A percentile compares a stretch with the other conserved stretches of the same genome.
These are phyloP conservation scores for Alliaria petiolata DNA, from an alignment of 345 rosid species.

Conservation along the genomic window DNA sequence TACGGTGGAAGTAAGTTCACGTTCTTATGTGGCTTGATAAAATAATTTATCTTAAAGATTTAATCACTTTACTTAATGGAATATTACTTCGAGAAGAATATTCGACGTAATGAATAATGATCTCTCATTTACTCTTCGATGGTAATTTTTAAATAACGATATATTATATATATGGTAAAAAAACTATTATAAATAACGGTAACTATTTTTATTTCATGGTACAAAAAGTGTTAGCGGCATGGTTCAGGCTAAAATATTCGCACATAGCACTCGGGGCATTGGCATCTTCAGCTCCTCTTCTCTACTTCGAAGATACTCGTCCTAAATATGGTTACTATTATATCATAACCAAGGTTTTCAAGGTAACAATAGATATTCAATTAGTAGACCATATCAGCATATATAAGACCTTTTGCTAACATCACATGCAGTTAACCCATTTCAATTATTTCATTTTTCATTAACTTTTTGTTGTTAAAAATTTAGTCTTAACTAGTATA, in stretches of 20 bases:
- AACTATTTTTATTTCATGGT: neutral
- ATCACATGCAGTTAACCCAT: too few species aligned
- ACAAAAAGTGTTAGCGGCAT: constrained; percentile 55
- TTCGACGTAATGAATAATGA: too few species aligned
- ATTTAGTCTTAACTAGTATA: neutral
- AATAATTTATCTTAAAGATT: neutral
- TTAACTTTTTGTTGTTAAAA: neutral
- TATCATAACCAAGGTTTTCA: constrained; percentile 46
- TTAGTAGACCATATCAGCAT: neutral
- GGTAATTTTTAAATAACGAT: too few species aligned
- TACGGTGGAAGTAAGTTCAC: constrained; percentile 67
- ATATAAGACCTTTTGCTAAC: neutral
- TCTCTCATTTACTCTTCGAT: too few species aligned
- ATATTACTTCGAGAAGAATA: too few species aligned
- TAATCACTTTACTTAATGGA: neutral
- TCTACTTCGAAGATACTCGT: constrained; percentile 45
- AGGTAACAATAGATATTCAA: constrained; percentile 26
- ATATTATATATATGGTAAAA: too few species aligned
- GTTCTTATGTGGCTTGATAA: neutral
- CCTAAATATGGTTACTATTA: constrained; percentile 46
- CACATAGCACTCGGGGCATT: constrained; percentile 59
- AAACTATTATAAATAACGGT: neutral
- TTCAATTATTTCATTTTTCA: neutral
- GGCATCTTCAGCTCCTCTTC: constrained; percentile 72
- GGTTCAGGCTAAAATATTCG: constrained; percentile 70